Conservation (phyloP, 2,329 filamentous ascomycete species). For the Arachnopeziza araneosa region DNA sequence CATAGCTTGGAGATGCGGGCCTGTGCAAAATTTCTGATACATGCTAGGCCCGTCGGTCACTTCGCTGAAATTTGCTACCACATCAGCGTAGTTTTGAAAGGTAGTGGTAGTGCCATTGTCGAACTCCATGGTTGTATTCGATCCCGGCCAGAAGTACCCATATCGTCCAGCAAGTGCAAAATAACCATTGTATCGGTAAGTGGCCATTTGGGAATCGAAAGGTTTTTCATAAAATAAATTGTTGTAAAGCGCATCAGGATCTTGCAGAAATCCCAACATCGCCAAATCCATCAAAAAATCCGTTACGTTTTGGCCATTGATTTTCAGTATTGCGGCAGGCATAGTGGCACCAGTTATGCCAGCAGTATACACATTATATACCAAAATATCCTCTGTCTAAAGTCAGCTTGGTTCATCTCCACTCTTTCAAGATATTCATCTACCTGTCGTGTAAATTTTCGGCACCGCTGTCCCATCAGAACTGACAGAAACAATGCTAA, state of each 20-base stretch:
- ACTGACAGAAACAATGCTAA: slow-evolving; percentile 54
- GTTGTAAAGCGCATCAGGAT: slow-evolving; percentile 37
- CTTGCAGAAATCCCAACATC: slow-evolving; percentile 31
- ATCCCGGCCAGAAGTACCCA: slow-evolving; percentile 33
- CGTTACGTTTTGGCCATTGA: slow-evolving; percentile 48
- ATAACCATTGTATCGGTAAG: slow-evolving; percentile 27
- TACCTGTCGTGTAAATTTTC: slow-evolving; percentile 47
- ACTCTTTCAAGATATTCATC: slow-evolving; percentile 7
- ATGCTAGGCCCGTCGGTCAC: slow-evolving; percentile 22
- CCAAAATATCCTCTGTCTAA: slow-evolving; percentile 12
- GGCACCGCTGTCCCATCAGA: slow-evolving; percentile 51
- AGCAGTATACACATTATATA: neutral
- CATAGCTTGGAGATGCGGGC: slow-evolving; percentile 28
- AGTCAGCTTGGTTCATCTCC: slow-evolving; percentile 16
- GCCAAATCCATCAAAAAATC: slow-evolving; percentile 41
- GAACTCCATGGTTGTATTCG: slow-evolving; percentile 33
- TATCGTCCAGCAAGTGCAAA: slow-evolving; percentile 31
- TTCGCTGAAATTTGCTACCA: slow-evolving; percentile 23
- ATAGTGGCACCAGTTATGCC: slow-evolving; percentile 26
- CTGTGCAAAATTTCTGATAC: slow-evolving; percentile 22
- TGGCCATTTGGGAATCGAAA: slow-evolving; percentile 16
- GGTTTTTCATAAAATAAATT: slow-evolving; percentile 34
- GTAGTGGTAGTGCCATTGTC: slow-evolving; percentile 33
- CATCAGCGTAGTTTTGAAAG: slow-evolving; percentile 31
- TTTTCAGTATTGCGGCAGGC: slow-evolving; percentile 44